Conservation (phyloP, 257 asterid species). For the Gentiana macrophylla region DNA sequence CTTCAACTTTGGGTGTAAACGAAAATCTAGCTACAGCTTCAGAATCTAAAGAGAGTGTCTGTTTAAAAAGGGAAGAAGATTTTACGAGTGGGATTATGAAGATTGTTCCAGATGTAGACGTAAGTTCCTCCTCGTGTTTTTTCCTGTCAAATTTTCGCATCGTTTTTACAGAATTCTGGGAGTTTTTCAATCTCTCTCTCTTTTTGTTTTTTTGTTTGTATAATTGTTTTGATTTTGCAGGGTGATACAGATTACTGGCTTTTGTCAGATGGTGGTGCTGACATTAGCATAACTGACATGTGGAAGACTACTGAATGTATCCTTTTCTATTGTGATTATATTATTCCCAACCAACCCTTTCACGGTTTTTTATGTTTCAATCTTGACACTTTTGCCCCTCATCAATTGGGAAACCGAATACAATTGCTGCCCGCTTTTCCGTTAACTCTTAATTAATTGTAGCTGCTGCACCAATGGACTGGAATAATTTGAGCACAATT, state of each 20-base stretch:
- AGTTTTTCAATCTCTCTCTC: too few species aligned
- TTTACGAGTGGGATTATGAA: conserved; percentile 70
- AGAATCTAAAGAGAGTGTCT: conserved; percentile 28
- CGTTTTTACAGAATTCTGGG: too few species aligned
- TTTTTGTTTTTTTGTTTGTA: too few species aligned
- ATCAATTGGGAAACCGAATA: too few species aligned
- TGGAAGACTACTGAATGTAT: conserved; percentile 60
- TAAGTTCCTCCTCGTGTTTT: conserved; percentile 31
- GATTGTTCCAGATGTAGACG: conserved; percentile 81
- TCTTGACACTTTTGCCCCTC: background rate
- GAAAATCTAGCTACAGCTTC: conserved; percentile 33
- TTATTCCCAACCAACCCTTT: background rate
- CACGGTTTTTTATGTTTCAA: too few species aligned
- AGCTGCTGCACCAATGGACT: conserved; percentile 21
- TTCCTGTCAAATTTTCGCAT: background rate
- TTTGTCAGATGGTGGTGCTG: conserved; percentile 34
- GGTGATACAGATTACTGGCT: conserved; percentile 71
- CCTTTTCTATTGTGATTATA: conserved; percentile 17
- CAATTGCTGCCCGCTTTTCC: conserved; percentile 12
- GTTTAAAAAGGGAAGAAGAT: conserved; percentile 45
- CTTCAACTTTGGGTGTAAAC: conserved; percentile 40
- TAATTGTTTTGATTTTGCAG: conserved; percentile 27
- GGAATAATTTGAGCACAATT: conserved; percentile 43
- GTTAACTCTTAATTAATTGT: conserved; percentile 21
- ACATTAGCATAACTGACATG: conserved; percentile 61